Base-by-base conservation (phyloP, 192 early-diverging fungal genomes). In the Rhizoclosmatium globosum region DNA sequence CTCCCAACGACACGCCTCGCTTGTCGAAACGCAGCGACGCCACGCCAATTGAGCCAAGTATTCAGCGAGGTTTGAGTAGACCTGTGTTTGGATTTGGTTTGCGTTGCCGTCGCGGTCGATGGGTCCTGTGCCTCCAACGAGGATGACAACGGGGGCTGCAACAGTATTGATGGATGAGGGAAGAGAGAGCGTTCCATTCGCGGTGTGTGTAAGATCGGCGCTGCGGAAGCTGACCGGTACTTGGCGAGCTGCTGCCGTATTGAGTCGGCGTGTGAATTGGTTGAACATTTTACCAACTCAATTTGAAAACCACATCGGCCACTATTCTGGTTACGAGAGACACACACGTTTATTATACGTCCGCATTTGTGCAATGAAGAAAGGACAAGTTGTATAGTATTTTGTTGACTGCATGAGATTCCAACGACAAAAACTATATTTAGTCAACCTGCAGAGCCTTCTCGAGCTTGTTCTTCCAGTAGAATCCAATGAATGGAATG, bases 381-480 rank as follows among this genome's bases (percentile, higher is more conserved):
- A n/a, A n/a, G n/a, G n/a, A n/a, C n/a, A n/a, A n/a, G n/a, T n/a
- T n/a, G n/a, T n/a, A n/a, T n/a, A n/a, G n/a, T n/a, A n/a, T n/a
- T n/a, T n/a, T n/a, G n/a, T n/a, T n/a, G n/a, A n/a, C n/a, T n/a
- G n/a, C n/a, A n/a, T n/a, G n/a, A n/a, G n/a, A n/a, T n/a, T n/a
- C n/a, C n/a, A n/a, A n/a, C n/a, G n/a, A n/a, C n/a, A n/a, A n/a
- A n/a, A n/a, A n/a, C n/a, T 50, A 50, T 42, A 44, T 68, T 79
- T 72, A 79, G 61, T 79, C 78, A 43, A 79, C 78, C 23, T 65
- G 77, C 21, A 69, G 79, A 39, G 62, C 64, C 31, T 68, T 82
- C 15, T 83, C 83, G 13, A 87, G 61, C 81, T 87, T 87, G 62
- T 81, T 71, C 68, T 84, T 67, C 87, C 87, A 88, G 82, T 68